These are phyloP conservation scores for Beauveria varroae DNA, from an alignment of 2,329 filamentous ascomycete genomes.

Conservation along the genomic window DNA sequence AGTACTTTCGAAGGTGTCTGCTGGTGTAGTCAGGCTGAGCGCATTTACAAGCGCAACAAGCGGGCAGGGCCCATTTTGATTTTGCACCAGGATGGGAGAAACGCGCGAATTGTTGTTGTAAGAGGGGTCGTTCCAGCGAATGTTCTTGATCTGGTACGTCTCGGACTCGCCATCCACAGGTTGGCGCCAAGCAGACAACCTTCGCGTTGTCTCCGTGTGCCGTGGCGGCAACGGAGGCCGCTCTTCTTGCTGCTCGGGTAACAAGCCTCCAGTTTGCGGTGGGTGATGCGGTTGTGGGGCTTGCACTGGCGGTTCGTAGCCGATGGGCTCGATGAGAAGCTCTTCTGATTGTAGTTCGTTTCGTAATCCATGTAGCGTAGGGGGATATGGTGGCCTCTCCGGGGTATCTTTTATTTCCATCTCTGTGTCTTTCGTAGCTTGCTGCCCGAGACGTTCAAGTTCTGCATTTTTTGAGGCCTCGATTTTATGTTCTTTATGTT, in stretches of 20 bases:
- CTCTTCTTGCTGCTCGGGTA: conserved; percentile 11
- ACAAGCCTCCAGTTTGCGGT: neutral
- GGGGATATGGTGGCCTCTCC: neutral
- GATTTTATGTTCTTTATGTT: neutral
- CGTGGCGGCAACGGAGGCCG: conserved; percentile 34
- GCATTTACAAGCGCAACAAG: conserved; percentile 90
- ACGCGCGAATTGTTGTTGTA: conserved; percentile 55
- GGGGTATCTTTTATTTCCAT: neutral
- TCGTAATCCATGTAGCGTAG: neutral
- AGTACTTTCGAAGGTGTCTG: conserved; percentile 53
- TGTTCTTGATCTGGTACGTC: conserved; percentile 88
- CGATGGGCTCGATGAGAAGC: neutral
- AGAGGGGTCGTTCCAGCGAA: conserved; percentile 70
- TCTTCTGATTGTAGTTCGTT: conserved; percentile 2
- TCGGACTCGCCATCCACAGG: conserved; percentile 49
- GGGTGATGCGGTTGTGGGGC: neutral
- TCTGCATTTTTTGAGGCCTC: neutral
- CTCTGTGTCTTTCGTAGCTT: neutral
- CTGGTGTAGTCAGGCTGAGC: conserved; percentile 72
- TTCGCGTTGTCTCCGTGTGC: conserved; percentile 19
- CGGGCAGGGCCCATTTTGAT: conserved; percentile 90
- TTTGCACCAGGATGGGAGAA: conserved; percentile 88
- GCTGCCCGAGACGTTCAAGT: neutral
- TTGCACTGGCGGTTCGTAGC: neutral
- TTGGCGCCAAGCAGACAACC: conserved; percentile 33